These are phyloP conservation scores for Verticillium klebahnii DNA, from an alignment of 2,329 filamentous ascomycete species.

Conservation along the genomic window DNA sequence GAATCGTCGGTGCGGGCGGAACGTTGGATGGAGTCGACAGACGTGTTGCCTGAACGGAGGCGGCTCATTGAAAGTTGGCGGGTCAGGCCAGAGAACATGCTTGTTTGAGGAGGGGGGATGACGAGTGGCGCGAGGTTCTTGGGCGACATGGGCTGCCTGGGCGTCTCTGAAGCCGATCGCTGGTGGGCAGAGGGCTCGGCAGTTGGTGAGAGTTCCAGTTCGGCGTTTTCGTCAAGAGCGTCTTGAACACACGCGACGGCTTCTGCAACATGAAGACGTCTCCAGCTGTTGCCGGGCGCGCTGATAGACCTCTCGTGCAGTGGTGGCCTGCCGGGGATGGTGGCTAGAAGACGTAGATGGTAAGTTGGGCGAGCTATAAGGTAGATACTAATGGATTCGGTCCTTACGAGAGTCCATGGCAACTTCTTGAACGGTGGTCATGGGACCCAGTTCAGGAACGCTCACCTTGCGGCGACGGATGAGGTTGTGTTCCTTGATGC, in stretches of 20 bases:
- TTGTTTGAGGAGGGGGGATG: slow-evolving; percentile 39
- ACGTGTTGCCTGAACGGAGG: slow-evolving; percentile 39
- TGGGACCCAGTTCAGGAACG: slow-evolving; percentile 59
- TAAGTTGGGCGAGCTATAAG: neutral
- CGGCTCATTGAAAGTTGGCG: slow-evolving; percentile 38
- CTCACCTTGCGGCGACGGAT: slow-evolving; percentile 58
- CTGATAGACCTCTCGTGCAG: slow-evolving; percentile 61
- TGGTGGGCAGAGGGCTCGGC: slow-evolving; percentile 7
- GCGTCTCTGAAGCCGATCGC: slow-evolving; percentile 10
- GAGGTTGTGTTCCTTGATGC: slow-evolving; percentile 54
- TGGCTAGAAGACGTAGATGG: slow-evolving; percentile 40
- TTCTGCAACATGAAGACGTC: slow-evolving; percentile 37
- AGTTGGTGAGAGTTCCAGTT: slow-evolving; percentile 14
- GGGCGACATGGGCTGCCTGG: slow-evolving; percentile 38
- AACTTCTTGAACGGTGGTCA: slow-evolving; percentile 64
- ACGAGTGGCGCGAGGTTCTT: slow-evolving; percentile 52
- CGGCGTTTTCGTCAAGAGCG: slow-evolving; percentile 25
- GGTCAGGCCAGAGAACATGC: slow-evolving; percentile 24
- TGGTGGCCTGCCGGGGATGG: slow-evolving; percentile 61
- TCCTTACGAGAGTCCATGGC: slow-evolving; percentile 66
- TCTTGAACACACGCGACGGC: slow-evolving; percentile 26
- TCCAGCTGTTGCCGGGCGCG: slow-evolving; percentile 49
- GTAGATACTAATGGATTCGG: no score
- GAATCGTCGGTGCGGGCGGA: slow-evolving; percentile 42
- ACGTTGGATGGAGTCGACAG: slow-evolving; percentile 33